Evolutionary conservation across 352 stramenopile genomes (phyloP), one percentile per base, ranked within the genome.

Genomic region (Blastocystis sp.): DNA sequence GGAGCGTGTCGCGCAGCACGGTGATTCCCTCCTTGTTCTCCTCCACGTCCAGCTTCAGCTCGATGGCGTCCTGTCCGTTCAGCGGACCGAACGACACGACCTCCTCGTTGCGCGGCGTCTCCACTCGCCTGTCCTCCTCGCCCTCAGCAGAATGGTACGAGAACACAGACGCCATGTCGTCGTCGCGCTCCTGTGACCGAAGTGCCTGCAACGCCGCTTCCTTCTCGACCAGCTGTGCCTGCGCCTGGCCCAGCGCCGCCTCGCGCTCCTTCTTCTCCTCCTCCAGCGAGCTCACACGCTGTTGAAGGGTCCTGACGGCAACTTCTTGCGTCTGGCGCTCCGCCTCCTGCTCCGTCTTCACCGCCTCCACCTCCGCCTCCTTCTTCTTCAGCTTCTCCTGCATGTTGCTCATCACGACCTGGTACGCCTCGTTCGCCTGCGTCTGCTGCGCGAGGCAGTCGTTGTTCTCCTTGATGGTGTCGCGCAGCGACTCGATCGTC

Each of bases 401-500:
- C n/a, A 74, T 26, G 26, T 74, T 12, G 39, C 37, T 37, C 26
- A 74, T 37, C 19, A 74, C 45, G 4, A 41, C 19, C 24, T 41
- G 10, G 35, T 74, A 19, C 19, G 39, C 37, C 35, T 74, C 63
- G 35, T 74, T 74, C 63, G 45, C 19, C 63, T n/a, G 26, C 19
- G 63, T 41, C 35, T 74, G 63, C 63, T 74, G 63, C 24, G 31
- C 13, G 26, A 74, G 9, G 31, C 21, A 74, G 26, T 31, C 13
- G 24, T 35, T 74, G 29, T 74, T 74, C 31, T 74, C 63, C 26
- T 9, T 41, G 13, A 74, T 50, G 9, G 63, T 74, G 13, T 74
- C 26, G 35, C 63, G 63, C 24, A 45, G 29, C 63, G 39, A 1
- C 10, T 74, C 63, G 6, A 74, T 74, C 0, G 24, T 41, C 37